A percentile compares a stretch with the other conserved stretches of the same genome.
These are phyloP conservation scores for Mucor racemosus DNA, from an alignment of 371 early-diverging fungal species.

Conservation along the genomic window DNA sequence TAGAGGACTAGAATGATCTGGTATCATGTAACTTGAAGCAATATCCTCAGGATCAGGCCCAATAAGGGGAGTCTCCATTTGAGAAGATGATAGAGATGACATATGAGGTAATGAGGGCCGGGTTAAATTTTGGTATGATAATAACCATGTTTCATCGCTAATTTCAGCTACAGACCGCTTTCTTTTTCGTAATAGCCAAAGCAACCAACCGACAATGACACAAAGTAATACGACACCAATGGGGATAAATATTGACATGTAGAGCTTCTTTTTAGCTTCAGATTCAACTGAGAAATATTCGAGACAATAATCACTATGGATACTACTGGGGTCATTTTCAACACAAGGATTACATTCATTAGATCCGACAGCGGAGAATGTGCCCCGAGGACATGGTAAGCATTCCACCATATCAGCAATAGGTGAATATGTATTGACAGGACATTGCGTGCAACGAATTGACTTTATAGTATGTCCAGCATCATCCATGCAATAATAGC, in stretches of 20 bases:
- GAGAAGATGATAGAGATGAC: neutral
- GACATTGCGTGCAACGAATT: conserved; percentile 38
- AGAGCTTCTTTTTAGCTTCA: conserved; percentile 16
- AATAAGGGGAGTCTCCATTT: neutral
- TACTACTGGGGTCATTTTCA: neutral
- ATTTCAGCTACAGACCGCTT: conserved; percentile 12
- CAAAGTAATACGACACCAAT: conserved; percentile 17
- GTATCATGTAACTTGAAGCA: neutral
- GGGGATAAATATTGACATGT: conserved; percentile 40
- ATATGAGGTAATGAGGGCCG: conserved; percentile 21
- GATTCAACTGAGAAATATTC: conserved; percentile 8
- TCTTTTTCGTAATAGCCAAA: conserved; percentile 31
- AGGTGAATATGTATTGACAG: conserved; percentile 26
- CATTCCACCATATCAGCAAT: conserved; percentile 35
- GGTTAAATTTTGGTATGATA: conserved; percentile 37
- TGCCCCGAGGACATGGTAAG: conserved; percentile 35
- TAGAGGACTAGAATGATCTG: conserved; percentile 1
- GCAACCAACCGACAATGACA: conserved; percentile 1
- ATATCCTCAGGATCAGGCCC: neutral
- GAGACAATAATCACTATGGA: conserved; percentile 12
- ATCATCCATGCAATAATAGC: conserved; percentile 23
- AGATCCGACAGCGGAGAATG: conserved; percentile 22
- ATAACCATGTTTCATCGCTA: conserved; percentile 53
- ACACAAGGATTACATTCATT: conserved; percentile 30
- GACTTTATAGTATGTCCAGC: conserved; percentile 18